A percentile compares a stretch with the other conserved stretches of the same genome.
Evolutionary conservation across 2,329 filamentous ascomycete species (phyloP).

Genomic region (Bisporella sp.): DNA sequence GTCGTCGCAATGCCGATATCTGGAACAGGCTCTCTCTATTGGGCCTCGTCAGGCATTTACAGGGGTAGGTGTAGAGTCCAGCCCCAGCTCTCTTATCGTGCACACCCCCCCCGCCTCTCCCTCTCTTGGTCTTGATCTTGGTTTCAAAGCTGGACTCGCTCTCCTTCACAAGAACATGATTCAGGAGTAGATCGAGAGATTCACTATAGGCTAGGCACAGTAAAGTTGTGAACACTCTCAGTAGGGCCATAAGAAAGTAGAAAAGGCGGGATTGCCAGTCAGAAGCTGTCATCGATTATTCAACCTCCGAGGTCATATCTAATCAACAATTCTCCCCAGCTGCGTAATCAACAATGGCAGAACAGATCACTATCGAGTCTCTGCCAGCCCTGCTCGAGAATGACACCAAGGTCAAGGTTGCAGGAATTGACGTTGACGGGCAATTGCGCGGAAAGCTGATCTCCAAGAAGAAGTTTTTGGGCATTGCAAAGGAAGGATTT

Average conservation of each 20-base stretch:
- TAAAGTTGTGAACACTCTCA: too few species aligned
- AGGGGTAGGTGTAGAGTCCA: not conserved
- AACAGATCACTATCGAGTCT: slow-evolving; percentile 51
- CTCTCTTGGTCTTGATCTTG: too few species aligned
- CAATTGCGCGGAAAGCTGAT: slow-evolving; percentile 84
- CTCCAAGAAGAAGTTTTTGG: slow-evolving; percentile 88
- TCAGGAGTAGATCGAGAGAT: too few species aligned
- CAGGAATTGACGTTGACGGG: slow-evolving; percentile 81
- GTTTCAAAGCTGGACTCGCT: too few species aligned
- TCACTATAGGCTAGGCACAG: too few species aligned
- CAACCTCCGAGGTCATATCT: not conserved
- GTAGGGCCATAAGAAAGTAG: not conserved
- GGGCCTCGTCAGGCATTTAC: not conserved
- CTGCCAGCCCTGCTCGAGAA: slow-evolving; percentile 60
- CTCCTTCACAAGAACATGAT: too few species aligned
- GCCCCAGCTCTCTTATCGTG: not conserved
- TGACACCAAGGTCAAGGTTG: slow-evolving; percentile 79
- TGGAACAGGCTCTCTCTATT: too few species aligned
- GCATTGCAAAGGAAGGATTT: slow-evolving; percentile 72
- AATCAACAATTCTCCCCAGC: not conserved
- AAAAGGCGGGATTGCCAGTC: not conserved
- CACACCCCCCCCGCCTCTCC: not conserved
- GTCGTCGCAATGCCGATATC: too few species aligned
- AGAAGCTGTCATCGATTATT: not conserved
- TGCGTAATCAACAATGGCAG: slow-evolving; percentile 15